Conservation (phyloP, 345 rosid genomes). For the Turritis glabra region DNA sequence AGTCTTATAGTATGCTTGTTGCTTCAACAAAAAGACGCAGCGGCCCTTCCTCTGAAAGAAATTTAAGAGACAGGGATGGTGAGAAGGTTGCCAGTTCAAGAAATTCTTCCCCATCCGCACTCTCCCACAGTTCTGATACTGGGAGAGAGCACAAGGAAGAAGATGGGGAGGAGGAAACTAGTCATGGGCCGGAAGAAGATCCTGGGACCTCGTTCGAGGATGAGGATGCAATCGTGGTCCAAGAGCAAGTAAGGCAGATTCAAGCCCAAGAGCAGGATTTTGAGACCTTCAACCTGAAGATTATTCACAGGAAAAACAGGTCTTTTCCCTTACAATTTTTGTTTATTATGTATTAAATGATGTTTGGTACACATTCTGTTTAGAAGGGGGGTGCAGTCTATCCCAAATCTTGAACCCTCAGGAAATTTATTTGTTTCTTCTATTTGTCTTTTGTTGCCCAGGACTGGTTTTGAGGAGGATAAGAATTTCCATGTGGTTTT, state of each 20-base stretch:
- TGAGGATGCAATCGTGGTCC: constrained; percentile 89
- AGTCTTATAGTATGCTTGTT: constrained; percentile 6
- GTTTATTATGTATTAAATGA: background rate
- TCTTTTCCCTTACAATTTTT: constrained; percentile 18
- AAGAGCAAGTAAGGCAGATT: constrained; percentile 95
- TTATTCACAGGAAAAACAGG: constrained; percentile 98
- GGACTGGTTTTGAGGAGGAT: constrained; percentile 99
- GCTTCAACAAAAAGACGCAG: constrained; percentile 6
- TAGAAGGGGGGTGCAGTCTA: background rate
- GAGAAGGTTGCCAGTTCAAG: constrained; percentile 33
- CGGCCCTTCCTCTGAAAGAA: constrained; percentile 14
- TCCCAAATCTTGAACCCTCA: background rate
- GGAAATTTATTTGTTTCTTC: background rate
- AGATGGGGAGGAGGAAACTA: constrained; percentile 63
- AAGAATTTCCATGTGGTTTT: constrained; percentile 94
- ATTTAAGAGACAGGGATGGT: background rate
- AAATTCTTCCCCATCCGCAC: constrained; percentile 26
- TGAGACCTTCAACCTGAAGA: constrained; percentile 89
- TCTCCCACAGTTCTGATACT: constrained; percentile 13
- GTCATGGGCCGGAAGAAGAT: constrained; percentile 58
- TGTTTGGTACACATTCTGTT: background rate
- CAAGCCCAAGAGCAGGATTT: constrained; percentile 95
- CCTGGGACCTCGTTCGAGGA: constrained; percentile 74
- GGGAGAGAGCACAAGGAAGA: constrained; percentile 58
- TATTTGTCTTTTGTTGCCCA: constrained; percentile 46